Conservation (phyloP, 805 yeast genomes). For the Maudiozyma saulgeensis region DNA sequence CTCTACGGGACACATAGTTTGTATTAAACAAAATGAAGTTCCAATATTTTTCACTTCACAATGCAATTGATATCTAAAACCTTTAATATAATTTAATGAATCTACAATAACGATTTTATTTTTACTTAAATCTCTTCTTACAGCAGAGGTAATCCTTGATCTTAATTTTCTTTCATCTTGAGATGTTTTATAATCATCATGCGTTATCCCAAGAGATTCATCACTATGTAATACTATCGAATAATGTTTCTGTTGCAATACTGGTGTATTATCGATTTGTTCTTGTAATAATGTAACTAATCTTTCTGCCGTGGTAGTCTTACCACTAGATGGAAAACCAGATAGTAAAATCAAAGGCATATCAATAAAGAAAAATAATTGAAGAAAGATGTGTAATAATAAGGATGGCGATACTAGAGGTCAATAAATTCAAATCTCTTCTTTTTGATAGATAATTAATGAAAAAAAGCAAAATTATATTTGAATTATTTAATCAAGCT, state of each 20-base stretch:
- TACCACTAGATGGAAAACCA: constrained; percentile 83
- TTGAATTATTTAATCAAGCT: too few species aligned
- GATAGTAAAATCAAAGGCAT: constrained; percentile 85
- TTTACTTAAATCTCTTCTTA: constrained; percentile 66
- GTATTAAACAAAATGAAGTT: constrained; percentile 77
- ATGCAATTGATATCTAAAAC: constrained; percentile 85
- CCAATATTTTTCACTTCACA: constrained; percentile 84
- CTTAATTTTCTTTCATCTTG: constrained; percentile 71
- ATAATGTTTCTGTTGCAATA: constrained; percentile 27
- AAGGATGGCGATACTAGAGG: too few species aligned
- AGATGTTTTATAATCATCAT: constrained; percentile 60
- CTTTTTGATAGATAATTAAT: too few species aligned
- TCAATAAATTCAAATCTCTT: too few species aligned
- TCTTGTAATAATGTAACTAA: constrained; percentile 40
- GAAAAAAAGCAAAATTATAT: too few species aligned
- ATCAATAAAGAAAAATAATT: too few species aligned
- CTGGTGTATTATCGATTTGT: constrained; percentile 36
- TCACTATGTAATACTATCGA: constrained; percentile 67
- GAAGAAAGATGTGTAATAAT: too few species aligned
- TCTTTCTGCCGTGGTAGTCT: constrained; percentile 60
- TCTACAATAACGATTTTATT: constrained; percentile 74
- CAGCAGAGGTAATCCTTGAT: constrained; percentile 80
- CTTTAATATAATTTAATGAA: constrained; percentile 82
- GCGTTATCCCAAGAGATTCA: constrained; percentile 63
- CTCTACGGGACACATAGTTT: constrained; percentile 61